phyloP scores from a whole-genome alignment of 2,329 filamentous ascomycete genomes.

The Trichoderma afroharzianum region DNA sequence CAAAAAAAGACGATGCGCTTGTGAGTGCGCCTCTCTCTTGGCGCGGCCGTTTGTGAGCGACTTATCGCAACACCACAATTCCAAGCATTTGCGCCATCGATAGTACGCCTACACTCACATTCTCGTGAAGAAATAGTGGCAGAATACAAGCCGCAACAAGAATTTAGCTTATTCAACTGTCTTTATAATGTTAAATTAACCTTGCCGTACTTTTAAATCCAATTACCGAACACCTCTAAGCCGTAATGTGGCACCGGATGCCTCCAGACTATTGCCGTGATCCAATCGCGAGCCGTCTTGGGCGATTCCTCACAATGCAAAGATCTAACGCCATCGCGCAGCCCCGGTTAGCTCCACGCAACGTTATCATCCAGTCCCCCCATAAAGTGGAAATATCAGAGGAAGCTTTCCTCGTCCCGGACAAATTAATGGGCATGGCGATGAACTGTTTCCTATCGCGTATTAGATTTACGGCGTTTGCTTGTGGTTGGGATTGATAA shows the following conservation, averaged over 20 bases:
- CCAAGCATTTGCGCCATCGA: neutral
- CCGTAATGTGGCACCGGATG: neutral
- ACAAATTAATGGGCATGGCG: neutral
- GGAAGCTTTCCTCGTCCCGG: neutral
- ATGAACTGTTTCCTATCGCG: neutral
- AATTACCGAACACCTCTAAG: neutral
- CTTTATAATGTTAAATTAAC: neutral
- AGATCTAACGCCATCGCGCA: slow-evolving; percentile 16
- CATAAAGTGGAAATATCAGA: neutral
- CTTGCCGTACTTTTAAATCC: neutral
- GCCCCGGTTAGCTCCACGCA: neutral
- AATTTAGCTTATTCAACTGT: neutral
- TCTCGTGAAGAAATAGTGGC: neutral
- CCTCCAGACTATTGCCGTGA: neutral
- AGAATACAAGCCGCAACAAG: neutral
- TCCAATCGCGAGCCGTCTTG: neutral
- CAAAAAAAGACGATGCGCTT: neutral
- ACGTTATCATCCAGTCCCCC: neutral
- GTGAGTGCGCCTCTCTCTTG: neutral
- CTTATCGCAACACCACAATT: neutral
- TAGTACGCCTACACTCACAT: neutral
- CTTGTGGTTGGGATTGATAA: neutral
- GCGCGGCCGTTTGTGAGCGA: neutral
- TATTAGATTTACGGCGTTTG: neutral
- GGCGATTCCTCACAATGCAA: slow-evolving; percentile 14